These are phyloP conservation scores for Daldinia decipiens DNA, from an alignment of 495 filamentous ascomycete genomes.

Conservation along the genomic window DNA sequence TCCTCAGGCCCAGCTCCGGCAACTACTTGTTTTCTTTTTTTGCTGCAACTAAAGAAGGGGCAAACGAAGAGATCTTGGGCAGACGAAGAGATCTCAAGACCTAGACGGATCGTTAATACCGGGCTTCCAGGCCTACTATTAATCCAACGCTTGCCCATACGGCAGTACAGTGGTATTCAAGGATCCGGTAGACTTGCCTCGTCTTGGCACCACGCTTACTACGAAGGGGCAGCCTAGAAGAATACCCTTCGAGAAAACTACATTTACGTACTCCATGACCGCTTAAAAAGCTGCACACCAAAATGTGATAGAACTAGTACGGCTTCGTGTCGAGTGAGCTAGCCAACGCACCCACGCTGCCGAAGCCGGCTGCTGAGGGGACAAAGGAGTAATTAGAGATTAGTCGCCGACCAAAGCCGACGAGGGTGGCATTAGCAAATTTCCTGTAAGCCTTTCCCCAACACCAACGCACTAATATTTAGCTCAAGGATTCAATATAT, in stretches of 20 bases:
- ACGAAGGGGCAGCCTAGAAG: conserved; percentile 26
- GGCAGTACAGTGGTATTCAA: conserved; percentile 40
- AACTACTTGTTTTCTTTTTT: conserved; percentile 38
- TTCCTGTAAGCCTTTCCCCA: conserved; percentile 30
- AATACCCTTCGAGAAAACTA: conserved; percentile 16
- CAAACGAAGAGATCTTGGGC: conserved; percentile 34
- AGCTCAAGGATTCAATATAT: conserved; percentile 42
- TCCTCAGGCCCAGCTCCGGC: conserved; percentile 8
- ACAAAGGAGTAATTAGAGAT: conserved; percentile 22
- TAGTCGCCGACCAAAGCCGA: conserved; percentile 44
- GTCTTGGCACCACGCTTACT: conserved; percentile 47
- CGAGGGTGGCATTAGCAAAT: conserved; percentile 46
- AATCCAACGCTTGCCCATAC: conserved; percentile 30
- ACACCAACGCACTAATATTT: conserved; percentile 34
- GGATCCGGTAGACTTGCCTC: conserved; percentile 39
- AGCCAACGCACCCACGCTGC: conserved; percentile 35
- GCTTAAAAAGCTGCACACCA: conserved; percentile 5
- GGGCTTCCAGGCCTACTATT: conserved; percentile 8
- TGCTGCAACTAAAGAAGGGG: conserved; percentile 57
- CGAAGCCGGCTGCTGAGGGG: conserved; percentile 35
- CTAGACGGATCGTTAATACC: conserved; percentile 9
- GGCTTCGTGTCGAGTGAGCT: conserved; percentile 26
- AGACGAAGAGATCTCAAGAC: conserved; percentile 15
- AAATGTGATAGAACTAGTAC: conserved; percentile 26
- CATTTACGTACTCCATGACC: conserved; percentile 9